Evolutionary conservation across 179 eudicot genomes (phyloP), one percentile per base, ranked within the genome.

Genomic region (Monotropa hypopitys): DNA sequence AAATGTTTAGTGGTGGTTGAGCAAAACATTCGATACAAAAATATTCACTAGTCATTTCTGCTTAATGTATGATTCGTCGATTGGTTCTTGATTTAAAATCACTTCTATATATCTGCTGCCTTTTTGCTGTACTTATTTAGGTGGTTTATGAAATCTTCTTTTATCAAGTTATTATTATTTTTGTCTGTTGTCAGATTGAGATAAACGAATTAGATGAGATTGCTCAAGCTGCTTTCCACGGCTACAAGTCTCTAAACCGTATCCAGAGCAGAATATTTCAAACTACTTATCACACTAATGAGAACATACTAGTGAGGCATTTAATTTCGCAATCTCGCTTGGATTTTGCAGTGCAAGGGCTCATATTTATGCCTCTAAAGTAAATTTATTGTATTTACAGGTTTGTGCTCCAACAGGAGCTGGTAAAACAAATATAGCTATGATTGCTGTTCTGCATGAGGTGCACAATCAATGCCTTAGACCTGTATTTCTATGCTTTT

Each of bases 361-460:
- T 40, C 5, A 4, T 66, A 56, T 76, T 15, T 47, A 23, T 77
- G 67, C 68, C 69, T 68, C 54, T 80, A 40, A 77, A 70, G 75
- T 67, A 46, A 70, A 67, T 70, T 76, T 75, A 66, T 80, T 68
- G 28, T 81, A 35, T n/a, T 85, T 81, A 73, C 85, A 94, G 98
- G 97, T 94, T 54, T 94, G 97, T 84, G 98, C 98, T 20, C 98
- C 98, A 69, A 94, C 98, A 32, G 98, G 98, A 80, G 98, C 98
- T 84, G 98, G 98, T 20, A 94, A 94, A 87, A 94, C 98, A 75
- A 94, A 94, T 78, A 94, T 92, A 65, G 98, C 98, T 76, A 92
- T 94, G 97, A 83, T 94, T 87, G 84, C 98, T 80, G 88, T 94
- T 82, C 85, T 94, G 46, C 97, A 94, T 77, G 98, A 94, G 98